Percentiles rank a stretch among this genome's conserved stretches.
phyloP scores from a whole-genome alignment of 106 monocot genomes.

The Dendrobium catenatum region DNA sequence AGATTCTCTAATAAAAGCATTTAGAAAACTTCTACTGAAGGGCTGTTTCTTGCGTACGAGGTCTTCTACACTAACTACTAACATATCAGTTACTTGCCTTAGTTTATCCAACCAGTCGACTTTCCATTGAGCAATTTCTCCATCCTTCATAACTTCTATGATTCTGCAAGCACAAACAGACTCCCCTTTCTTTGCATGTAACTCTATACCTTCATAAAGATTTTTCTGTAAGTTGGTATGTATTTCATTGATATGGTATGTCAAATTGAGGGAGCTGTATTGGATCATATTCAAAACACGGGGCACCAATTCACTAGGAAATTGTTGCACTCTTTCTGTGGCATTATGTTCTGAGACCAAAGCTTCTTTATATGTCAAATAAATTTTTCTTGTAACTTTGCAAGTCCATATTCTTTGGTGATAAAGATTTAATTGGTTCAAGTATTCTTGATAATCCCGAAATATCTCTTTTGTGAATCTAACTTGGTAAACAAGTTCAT shows the following conservation, averaged over 20 bases:
- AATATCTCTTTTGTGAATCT: constrained; percentile 95
- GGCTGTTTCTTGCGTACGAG: constrained; percentile 67
- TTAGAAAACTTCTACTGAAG: constrained; percentile 52
- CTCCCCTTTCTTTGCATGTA: constrained; percentile 53
- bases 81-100: constrained; percentile 41
- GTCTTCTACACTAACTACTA: constrained; percentile 44
- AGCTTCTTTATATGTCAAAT: constrained; percentile 92
- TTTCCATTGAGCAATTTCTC: constrained; percentile 21
- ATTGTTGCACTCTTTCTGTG: constrained; percentile 66
- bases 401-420: constrained; percentile 84
- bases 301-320: constrained; percentile 50
- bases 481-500: constrained; percentile 75
- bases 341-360: constrained; percentile 70
- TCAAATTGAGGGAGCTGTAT: constrained; percentile 59
- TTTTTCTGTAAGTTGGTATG: constrained; percentile 37
- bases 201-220: constrained; percentile 51
- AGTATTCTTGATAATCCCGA: constrained; percentile 68
- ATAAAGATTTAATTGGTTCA: constrained; percentile 79
- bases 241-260: constrained; percentile 55
- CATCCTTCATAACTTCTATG: constrained; percentile 49
- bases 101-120: constrained; percentile 77
- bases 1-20: constrained; percentile 80
- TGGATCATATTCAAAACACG: constrained; percentile 68
- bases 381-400: constrained; percentile 73
- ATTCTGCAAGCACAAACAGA: constrained; percentile 63